Conservation (phyloP, 2,329 filamentous ascomycete genomes). For the Plenodomus biglobosus region DNA sequence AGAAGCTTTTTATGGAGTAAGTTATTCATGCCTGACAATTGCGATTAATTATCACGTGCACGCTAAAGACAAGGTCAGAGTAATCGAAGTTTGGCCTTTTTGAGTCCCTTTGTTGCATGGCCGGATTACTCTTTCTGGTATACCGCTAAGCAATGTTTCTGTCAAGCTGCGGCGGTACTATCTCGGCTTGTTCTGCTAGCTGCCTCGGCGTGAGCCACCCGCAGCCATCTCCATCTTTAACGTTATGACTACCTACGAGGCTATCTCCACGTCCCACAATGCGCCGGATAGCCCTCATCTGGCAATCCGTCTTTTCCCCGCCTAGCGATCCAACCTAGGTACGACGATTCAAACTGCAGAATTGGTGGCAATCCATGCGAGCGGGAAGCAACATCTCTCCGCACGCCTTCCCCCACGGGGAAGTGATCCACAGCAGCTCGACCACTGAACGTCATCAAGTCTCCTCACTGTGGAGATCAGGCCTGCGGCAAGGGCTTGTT, state of each 20-base stretch:
- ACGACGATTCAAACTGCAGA: not conserved
- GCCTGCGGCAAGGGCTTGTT: conserved; percentile 9
- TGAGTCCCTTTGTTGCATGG: not conserved
- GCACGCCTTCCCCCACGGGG: conserved; percentile 19
- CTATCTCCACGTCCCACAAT: not conserved
- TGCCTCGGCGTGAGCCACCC: not conserved
- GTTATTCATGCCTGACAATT: not conserved
- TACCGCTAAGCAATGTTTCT: conserved; percentile 10
- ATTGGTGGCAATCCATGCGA: not conserved
- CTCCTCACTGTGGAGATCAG: conserved; percentile 10
- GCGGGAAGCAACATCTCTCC: conserved; percentile 11
- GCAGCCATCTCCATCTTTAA: conserved; percentile 1
- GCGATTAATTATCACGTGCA: not conserved
- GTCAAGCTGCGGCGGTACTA: conserved; percentile 4
- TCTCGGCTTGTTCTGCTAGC: conserved; percentile 6
- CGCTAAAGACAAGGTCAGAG: not conserved
- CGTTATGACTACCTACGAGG: not conserved
- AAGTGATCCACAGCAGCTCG: conserved; percentile 11
- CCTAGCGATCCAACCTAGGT: not conserved
- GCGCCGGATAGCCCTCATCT: not conserved
- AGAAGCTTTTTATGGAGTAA: not conserved
- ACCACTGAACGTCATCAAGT: conserved; percentile 17
- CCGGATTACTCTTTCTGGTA: conserved; percentile 10
- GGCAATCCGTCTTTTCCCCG: not conserved
- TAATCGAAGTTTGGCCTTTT: not conserved